Evolutionary conservation across 305 asterid species (phyloP).

Genomic region (Monarda citriodora): DNA sequence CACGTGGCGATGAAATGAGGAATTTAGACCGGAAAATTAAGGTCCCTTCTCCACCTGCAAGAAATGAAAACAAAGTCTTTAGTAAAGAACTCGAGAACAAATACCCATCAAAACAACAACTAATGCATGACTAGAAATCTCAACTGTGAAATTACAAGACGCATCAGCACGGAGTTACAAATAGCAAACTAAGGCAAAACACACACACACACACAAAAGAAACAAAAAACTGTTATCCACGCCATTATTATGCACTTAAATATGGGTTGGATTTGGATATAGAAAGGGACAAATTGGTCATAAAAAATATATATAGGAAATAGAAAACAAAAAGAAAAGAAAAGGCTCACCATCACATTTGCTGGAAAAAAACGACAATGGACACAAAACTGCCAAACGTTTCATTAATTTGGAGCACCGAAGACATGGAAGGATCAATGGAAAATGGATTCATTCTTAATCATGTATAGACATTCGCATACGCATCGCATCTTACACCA

Average conservation of each 20-base stretch:
- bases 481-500: slow-evolving; percentile 27
- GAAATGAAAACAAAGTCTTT: slow-evolving; percentile 5
- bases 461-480: slow-evolving; percentile 33
- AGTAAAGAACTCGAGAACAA: background rate
- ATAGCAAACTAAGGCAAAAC: background rate
- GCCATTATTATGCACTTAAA: slow-evolving; percentile 7
- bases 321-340: background rate
- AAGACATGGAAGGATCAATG: slow-evolving; percentile 24
- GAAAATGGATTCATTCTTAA: slow-evolving; percentile 33
- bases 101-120: background rate
- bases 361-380: slow-evolving; percentile 25
- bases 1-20: background rate
- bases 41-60: slow-evolving; percentile 27
- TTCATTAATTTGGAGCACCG: slow-evolving; percentile 29
- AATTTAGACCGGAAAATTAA: background rate
- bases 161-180: too few relatives aligned
- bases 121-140: slow-evolving; percentile 3
- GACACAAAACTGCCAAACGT: slow-evolving; percentile 25
- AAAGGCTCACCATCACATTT: slow-evolving; percentile 28
- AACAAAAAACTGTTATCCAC: background rate
- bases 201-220: background rate
- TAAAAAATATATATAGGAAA: background rate
- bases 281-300: background rate
- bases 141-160: background rate
- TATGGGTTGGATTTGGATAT: background rate